phyloP scores from a whole-genome alignment of 352 stramenopile genomes.

The Phytophthora pseudosyringae region DNA sequence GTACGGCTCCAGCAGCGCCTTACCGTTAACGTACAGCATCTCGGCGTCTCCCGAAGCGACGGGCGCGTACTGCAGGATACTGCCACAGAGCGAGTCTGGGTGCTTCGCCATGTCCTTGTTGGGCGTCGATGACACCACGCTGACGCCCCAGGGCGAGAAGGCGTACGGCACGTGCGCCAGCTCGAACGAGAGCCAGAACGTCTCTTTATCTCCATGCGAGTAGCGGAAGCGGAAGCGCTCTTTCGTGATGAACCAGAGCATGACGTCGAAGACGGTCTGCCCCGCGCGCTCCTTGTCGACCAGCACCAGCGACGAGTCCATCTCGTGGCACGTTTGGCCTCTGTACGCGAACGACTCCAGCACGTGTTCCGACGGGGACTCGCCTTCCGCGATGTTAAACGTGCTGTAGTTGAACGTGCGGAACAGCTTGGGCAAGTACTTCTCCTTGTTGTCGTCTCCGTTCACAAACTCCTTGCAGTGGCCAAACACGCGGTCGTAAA shows the following conservation, averaged over 20 bases:
- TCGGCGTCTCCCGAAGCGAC: constrained; percentile 10
- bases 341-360: constrained; percentile 50
- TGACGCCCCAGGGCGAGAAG: constrained; percentile 50
- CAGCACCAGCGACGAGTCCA: constrained; percentile 62
- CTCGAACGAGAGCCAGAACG: constrained; percentile 44
- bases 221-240: constrained; percentile 38
- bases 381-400: constrained; percentile 38
- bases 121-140: constrained; percentile 40
- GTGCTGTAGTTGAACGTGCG: constrained; percentile 53
- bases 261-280: constrained; percentile 37
- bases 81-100: constrained; percentile 51
- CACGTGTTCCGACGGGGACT: constrained; percentile 44
- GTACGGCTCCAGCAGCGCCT: constrained; percentile 31
- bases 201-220: constrained; percentile 39
- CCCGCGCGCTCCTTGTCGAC: constrained; percentile 35
- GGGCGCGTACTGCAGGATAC: constrained; percentile 32
- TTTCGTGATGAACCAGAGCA: constrained; percentile 43
- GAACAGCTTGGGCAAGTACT: constrained; percentile 50
- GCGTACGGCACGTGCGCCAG: constrained; percentile 41
- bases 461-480: constrained; percentile 51
- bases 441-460: constrained; percentile 32
- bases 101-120: constrained; percentile 49
- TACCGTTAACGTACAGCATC: constrained; percentile 38
- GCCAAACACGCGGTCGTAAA: constrained; percentile 58
- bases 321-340: constrained; percentile 58